Evolutionary conservation across 106 monocot species (phyloP).

Genomic region (Apostasia ramifera): DNA sequence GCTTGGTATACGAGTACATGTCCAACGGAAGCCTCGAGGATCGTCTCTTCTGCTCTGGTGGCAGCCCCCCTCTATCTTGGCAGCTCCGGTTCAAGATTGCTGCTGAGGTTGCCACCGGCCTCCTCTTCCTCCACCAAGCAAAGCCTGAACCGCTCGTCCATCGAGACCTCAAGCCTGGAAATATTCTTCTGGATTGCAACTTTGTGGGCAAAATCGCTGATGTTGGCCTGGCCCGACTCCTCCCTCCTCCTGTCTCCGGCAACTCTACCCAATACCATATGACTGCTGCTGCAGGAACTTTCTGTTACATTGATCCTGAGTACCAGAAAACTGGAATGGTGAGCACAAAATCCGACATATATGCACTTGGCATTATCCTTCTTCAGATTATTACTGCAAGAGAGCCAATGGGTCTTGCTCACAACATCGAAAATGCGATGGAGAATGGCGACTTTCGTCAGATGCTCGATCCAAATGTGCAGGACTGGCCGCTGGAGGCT

Average conservation of each 20-base stretch:
- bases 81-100: constrained; percentile 60
- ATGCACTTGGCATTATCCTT: constrained; percentile 57
- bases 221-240: constrained; percentile 56
- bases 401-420: constrained; percentile 48
- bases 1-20: constrained; percentile 69
- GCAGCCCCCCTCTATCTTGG: constrained; percentile 40
- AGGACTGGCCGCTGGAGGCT: constrained; percentile 51
- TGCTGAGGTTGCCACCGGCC: constrained; percentile 42
- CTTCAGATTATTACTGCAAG: constrained; percentile 48
- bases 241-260: constrained; percentile 19
- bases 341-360: constrained; percentile 51
- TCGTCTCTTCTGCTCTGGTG: constrained; percentile 29
- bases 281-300: constrained; percentile 57
- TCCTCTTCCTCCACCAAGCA: constrained; percentile 60
- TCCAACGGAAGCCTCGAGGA: constrained; percentile 66
- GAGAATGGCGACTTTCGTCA: constrained; percentile 27
- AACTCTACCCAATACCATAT: constrained; percentile 31
- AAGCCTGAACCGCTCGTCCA: constrained; percentile 69
- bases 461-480: constrained; percentile 33
- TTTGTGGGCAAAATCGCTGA: constrained; percentile 59
- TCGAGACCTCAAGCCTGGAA: constrained; percentile 62
- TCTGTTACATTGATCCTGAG: constrained; percentile 74
- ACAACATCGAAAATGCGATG: constrained; percentile 22
- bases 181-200: constrained; percentile 54
- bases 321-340: constrained; percentile 66